These are phyloP conservation scores for Osmanthus fragrans DNA, from an alignment of 257 asterid species.

Conservation along the genomic window DNA sequence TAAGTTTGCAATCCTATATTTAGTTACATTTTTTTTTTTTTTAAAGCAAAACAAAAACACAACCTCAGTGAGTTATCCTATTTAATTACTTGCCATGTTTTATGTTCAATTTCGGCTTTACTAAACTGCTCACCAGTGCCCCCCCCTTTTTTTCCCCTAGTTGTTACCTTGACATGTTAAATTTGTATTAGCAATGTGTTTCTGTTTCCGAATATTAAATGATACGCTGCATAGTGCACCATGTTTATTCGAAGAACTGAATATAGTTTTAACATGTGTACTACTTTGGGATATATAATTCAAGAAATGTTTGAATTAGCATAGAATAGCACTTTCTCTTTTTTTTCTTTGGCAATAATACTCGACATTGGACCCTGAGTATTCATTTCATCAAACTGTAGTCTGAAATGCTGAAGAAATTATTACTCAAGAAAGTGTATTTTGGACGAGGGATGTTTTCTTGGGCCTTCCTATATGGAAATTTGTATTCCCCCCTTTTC, in stretches of 20 bases:
- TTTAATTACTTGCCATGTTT: neutral
- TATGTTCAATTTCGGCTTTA: neutral
- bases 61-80: neutral
- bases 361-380: neutral
- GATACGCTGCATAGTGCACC: neutral
- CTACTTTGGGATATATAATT: neutral
- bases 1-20: neutral
- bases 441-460: neutral
- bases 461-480: conserved; percentile 1
- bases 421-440: neutral
- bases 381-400: neutral
- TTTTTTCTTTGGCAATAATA: neutral
- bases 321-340: neutral
- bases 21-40: no score
- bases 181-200: neutral
- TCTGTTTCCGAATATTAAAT: neutral
- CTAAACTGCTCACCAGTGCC: neutral
- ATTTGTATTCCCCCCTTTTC: neutral
- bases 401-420: neutral
- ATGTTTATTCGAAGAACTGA: neutral
- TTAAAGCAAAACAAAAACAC: no score
- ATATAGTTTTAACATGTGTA: neutral
- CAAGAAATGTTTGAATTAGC: neutral
- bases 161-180: neutral
- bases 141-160: neutral